These are phyloP conservation scores for Areca catechu DNA, from an alignment of 176 grass and related monocot genomes.

Conservation along the genomic window DNA sequence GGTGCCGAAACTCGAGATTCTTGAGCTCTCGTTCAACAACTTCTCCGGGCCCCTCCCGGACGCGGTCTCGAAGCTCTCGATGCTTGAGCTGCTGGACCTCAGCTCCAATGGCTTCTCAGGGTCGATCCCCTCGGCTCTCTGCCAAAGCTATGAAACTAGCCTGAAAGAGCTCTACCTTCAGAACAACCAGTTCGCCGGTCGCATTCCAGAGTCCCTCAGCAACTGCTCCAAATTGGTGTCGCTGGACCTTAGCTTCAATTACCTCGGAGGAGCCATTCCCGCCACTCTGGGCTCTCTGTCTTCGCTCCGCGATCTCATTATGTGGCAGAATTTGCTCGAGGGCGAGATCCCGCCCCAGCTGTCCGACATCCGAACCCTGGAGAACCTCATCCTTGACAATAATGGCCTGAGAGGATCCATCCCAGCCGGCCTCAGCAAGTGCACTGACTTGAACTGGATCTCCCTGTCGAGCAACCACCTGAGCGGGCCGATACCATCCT, in stretches of 20 bases:
- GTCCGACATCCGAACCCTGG: slow-evolving; percentile 34
- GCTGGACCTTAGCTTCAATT: slow-evolving; percentile 89
- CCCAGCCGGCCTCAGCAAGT: slow-evolving; percentile 50
- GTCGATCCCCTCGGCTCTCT: slow-evolving; percentile 50
- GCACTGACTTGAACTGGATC: slow-evolving; percentile 83
- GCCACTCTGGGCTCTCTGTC: slow-evolving; percentile 42
- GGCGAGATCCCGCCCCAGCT: slow-evolving; percentile 79
- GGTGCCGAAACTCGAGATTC: slow-evolving; percentile 39
- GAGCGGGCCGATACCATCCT: slow-evolving; percentile 54
- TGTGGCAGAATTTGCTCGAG: slow-evolving; percentile 87
- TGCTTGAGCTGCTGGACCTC: slow-evolving; percentile 77
- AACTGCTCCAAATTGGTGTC: slow-evolving; percentile 77
- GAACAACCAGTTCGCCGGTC: slow-evolving; percentile 74
- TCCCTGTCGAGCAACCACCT: slow-evolving; percentile 82
- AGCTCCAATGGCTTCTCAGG: slow-evolving; percentile 80
- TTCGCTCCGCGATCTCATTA: slow-evolving; percentile 68
- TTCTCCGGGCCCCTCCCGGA: slow-evolving; percentile 50
- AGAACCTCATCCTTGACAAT: slow-evolving; percentile 94
- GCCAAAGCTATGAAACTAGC: slow-evolving; percentile 22
- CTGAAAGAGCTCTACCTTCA: slow-evolving; percentile 83
- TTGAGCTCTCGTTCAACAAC: slow-evolving; percentile 77
- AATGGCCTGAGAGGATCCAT: slow-evolving; percentile 67
- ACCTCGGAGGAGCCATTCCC: slow-evolving; percentile 59
- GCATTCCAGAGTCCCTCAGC: slow-evolving; percentile 58
- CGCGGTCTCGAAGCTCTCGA: slow-evolving; percentile 39